A percentile compares a stretch with the other conserved stretches of the same genome.
Evolutionary conservation across 352 stramenopile species (phyloP).

Genomic region (Pythium phragmiticola): DNA sequence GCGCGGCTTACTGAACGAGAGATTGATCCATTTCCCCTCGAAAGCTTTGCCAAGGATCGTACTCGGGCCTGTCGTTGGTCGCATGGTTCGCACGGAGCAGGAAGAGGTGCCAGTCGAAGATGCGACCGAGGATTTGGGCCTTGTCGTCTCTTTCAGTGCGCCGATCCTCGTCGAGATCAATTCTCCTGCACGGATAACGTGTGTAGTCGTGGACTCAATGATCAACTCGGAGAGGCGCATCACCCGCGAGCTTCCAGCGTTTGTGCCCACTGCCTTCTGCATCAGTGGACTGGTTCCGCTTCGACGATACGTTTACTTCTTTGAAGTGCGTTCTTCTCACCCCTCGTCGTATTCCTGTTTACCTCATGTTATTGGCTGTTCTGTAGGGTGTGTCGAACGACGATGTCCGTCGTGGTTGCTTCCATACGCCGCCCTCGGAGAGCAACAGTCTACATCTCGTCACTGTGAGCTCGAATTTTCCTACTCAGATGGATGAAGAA

Average conservation of each 20-base stretch:
- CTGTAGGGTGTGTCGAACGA: conserved; percentile 55
- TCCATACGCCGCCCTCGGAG: conserved; percentile 48
- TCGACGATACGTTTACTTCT: conserved; percentile 63
- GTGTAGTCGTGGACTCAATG: conserved; percentile 63
- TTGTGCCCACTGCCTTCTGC: conserved; percentile 47
- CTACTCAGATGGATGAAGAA: conserved; percentile 54
- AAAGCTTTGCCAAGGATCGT: conserved; percentile 37
- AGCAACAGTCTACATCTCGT: conserved; percentile 44
- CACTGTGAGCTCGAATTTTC: conserved; percentile 67
- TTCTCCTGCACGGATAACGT: conserved; percentile 46
- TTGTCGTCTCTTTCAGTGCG: conserved; percentile 26
- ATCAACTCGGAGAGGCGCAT: conserved; percentile 49
- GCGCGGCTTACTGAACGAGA: conserved; percentile 49
- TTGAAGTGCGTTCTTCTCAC: conserved; percentile 39
- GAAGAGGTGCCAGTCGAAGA: background rate
- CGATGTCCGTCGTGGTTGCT: conserved; percentile 46
- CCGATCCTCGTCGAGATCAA: conserved; percentile 71
- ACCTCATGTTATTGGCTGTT: background rate
- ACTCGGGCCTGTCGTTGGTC: conserved; percentile 57
- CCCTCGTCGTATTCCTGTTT: background rate
- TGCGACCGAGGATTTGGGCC: background rate
- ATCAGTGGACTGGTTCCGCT: conserved; percentile 47
- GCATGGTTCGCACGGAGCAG: conserved; percentile 32
- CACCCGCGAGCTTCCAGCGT: conserved; percentile 26
- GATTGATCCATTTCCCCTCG: conserved; percentile 51